Conservation (phyloP, 768 basidiomycete genomes). For the Imleria badia region DNA sequence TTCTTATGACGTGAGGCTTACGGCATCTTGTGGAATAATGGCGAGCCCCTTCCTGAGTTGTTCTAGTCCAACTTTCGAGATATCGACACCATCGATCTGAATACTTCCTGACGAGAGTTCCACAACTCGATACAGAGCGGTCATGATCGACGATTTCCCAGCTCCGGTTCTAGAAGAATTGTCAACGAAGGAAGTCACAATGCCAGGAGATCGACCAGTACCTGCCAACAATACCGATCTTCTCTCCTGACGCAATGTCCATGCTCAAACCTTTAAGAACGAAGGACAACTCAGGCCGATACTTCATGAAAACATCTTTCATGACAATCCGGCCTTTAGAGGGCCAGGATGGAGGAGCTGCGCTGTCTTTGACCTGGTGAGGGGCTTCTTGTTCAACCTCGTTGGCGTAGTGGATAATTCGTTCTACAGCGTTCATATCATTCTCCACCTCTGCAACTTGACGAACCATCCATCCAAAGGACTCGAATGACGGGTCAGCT, state of each 20-base stretch:
- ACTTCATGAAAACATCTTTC: slow-evolving; percentile 72
- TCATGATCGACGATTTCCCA: slow-evolving; percentile 89
- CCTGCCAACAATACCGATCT: slow-evolving; percentile 87
- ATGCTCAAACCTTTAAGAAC: slow-evolving; percentile 84
- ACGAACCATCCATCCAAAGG: slow-evolving; percentile 73
- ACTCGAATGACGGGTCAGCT: slow-evolving; percentile 31
- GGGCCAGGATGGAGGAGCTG: slow-evolving; percentile 72
- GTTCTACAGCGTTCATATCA: slow-evolving; percentile 90
- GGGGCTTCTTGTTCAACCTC: slow-evolving; percentile 82
- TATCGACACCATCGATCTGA: slow-evolving; percentile 78
- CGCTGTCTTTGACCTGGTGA: slow-evolving; percentile 58
- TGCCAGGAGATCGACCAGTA: slow-evolving; percentile 23
- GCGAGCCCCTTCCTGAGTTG: slow-evolving; percentile 68
- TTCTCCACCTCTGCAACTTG: slow-evolving; percentile 88
- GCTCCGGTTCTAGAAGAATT: slow-evolving; percentile 63
- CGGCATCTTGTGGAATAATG: slow-evolving; percentile 80
- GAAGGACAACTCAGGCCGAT: slow-evolving; percentile 83
- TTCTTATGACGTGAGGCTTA: slow-evolving; percentile 2
- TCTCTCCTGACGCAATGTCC: slow-evolving; percentile 72
- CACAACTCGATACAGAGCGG: slow-evolving; percentile 81
- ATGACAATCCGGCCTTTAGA: slow-evolving; percentile 69
- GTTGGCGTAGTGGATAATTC: slow-evolving; percentile 78
- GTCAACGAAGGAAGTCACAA: neutral
- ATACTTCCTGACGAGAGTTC: slow-evolving; percentile 78
- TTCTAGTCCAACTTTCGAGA: slow-evolving; percentile 74